Percentiles rank a stretch among this genome's conserved stretches.
Conservation (phyloP, 495 filamentous ascomycete genomes). For the Aspergillus campestris region DNA sequence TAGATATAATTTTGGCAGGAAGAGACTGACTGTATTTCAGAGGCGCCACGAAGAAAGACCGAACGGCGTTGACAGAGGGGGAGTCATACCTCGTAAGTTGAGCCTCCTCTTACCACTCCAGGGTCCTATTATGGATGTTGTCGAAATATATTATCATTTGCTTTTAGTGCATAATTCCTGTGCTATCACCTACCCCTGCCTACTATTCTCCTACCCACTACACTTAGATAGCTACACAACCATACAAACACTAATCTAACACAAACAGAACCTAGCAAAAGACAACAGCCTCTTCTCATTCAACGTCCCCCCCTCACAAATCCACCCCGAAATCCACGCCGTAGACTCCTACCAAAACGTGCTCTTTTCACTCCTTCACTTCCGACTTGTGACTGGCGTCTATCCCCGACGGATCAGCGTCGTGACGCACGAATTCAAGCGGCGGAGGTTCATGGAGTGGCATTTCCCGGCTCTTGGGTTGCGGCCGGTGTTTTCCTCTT, state of each 20-base stretch:
- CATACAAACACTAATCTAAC: conserved; percentile 9
- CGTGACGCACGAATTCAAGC: conserved; percentile 71
- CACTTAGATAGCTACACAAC: neutral
- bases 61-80: conserved; percentile 52
- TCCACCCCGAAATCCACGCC: conserved; percentile 54
- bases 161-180: too few relatives aligned
- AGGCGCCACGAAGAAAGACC: conserved; percentile 49
- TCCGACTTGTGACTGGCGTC: conserved; percentile 35
- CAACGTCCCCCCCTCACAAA: conserved; percentile 11
- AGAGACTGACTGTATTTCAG: conserved; percentile 25
- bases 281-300: conserved; percentile 31
- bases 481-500: neutral
- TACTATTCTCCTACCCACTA: neutral
- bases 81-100: conserved; percentile 49
- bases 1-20: neutral
- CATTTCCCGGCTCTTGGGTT: conserved; percentile 62
- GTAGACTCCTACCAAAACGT: conserved; percentile 78
- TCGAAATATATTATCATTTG: too few relatives aligned
- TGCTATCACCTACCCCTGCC: too few relatives aligned
- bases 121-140: too few relatives aligned
- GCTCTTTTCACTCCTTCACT: conserved; percentile 57
- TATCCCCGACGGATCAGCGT: conserved; percentile 49
- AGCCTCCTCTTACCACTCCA: neutral
- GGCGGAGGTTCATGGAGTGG: conserved; percentile 52
- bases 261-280: conserved; percentile 36